Base-by-base conservation (phyloP, 2,329 filamentous ascomycete genomes). In the Trichoderma sp. region DNA sequence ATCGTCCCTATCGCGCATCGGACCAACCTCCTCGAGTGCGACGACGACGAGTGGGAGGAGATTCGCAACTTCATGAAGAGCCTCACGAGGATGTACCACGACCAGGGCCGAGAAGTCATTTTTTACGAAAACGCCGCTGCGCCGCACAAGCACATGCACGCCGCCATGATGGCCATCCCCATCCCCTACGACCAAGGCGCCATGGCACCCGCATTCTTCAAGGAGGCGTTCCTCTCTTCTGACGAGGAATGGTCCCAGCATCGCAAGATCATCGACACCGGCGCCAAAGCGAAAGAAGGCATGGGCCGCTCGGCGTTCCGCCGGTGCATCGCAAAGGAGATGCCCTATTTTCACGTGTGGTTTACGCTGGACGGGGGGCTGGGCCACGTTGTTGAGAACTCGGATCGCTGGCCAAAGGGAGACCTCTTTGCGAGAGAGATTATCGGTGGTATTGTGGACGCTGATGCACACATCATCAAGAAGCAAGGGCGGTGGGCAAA, bases 41-140 rank as follows among this genome's bases (percentile, higher is more conserved):
- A 98, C 79, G 95, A 99, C 76, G 96, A 99, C 77, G 96, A 99
- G 78, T 99, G 96, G 96, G 96, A 99, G 77, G 96, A 99, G 80
- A 90, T 99, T 6, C 91, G 96, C 73, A 99, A 99, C 79, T 99
- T 99, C 77, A 98, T 98, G 95, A 99, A 99, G 82, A 91, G 89
- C 69, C 85, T 99, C 24, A 97, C 91, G 5, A 89, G 95, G 55
- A 91, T 97, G 88, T 99, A 98, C 80, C 93, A 97, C 81, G 91
- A 94, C 54, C 93, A 96, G 79, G 94, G 94, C 13, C 91, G 92
- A 63, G 93, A 96, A 74, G 94, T 98, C 11, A 83, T 99, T 71
- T 99, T 99, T 81, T 99, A 99, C 83, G 96, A 99, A 77, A 98
- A 99, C 77, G 96, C 96, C 2, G 94, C 94, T 0, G 84, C 89